These are phyloP conservation scores for Paramyrothecium roridum DNA, from an alignment of 2,329 filamentous ascomycete genomes.

Conservation along the genomic window DNA sequence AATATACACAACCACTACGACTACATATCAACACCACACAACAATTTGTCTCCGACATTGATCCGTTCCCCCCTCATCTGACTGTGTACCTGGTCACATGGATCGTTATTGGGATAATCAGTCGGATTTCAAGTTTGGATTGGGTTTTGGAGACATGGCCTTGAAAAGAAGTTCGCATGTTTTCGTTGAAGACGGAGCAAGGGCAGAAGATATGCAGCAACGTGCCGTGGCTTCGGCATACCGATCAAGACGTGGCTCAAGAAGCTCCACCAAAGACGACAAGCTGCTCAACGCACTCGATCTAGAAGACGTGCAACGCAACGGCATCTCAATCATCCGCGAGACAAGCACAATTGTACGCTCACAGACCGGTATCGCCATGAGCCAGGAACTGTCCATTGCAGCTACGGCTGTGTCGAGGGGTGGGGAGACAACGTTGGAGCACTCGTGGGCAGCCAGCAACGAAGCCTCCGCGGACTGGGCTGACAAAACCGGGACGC, in stretches of 20 bases:
- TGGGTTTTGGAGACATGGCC: background rate
- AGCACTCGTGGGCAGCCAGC: background rate
- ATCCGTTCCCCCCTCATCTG: too few relatives aligned
- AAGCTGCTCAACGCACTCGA: background rate
- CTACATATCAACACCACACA: too few relatives aligned
- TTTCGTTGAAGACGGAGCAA: background rate
- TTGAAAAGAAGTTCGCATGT: background rate
- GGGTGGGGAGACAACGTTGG: background rate
- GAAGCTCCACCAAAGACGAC: background rate
- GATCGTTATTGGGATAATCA: background rate
- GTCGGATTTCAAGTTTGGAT: background rate
- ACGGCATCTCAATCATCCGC: conserved; percentile 3
- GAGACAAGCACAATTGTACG: conserved; percentile 12
- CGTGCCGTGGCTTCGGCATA: background rate
- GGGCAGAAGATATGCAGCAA: background rate
- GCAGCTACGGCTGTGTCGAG: conserved; percentile 8
- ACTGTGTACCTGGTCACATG: background rate
- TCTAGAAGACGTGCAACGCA: background rate
- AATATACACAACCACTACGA: too few relatives aligned
- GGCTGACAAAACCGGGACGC: background rate
- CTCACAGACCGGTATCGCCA: conserved; percentile 10
- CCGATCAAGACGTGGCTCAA: background rate
- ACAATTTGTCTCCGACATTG: too few relatives aligned
- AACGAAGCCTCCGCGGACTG: background rate
- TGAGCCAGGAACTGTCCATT: conserved; percentile 10